Conservation (phyloP, 1,139 yeast species). For the Waltiozyma sp. region DNA sequence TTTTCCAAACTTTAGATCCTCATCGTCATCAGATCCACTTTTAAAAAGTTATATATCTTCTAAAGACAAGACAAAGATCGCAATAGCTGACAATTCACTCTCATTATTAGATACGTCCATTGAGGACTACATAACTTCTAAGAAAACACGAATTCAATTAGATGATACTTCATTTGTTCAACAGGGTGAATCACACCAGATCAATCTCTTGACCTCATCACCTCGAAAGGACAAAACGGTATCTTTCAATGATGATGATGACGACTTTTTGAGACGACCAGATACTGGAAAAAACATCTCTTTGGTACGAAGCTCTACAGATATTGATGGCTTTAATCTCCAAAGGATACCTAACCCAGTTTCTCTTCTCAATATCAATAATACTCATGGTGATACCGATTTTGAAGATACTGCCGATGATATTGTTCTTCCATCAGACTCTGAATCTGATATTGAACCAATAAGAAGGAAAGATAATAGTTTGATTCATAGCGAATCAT, state of each 20-base stretch:
- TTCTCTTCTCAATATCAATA: neutral
- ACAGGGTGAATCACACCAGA: neutral
- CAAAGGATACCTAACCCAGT: neutral
- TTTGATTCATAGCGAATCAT: neutral
- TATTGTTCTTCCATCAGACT: neutral
- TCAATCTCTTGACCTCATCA: neutral
- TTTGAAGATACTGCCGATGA: neutral
- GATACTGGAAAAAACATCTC: neutral
- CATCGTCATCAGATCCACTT: neutral
- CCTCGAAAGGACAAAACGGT: neutral
- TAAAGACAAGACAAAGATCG: no score
- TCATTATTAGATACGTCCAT: no score
- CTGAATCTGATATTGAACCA: neutral
- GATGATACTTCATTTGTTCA: no score
- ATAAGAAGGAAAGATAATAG: neutral
- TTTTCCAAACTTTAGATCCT: neutral
- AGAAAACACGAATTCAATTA: no score
- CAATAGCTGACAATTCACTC: no score
- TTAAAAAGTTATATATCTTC: no score
- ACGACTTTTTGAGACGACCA: neutral
- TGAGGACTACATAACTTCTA: no score
- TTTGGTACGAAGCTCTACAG: neutral
- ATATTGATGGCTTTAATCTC: neutral
- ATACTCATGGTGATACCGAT: neutral
- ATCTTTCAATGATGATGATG: neutral